Conservation (phyloP, 2,329 filamentous ascomycete species). For the Scedosporium minutisporum region DNA sequence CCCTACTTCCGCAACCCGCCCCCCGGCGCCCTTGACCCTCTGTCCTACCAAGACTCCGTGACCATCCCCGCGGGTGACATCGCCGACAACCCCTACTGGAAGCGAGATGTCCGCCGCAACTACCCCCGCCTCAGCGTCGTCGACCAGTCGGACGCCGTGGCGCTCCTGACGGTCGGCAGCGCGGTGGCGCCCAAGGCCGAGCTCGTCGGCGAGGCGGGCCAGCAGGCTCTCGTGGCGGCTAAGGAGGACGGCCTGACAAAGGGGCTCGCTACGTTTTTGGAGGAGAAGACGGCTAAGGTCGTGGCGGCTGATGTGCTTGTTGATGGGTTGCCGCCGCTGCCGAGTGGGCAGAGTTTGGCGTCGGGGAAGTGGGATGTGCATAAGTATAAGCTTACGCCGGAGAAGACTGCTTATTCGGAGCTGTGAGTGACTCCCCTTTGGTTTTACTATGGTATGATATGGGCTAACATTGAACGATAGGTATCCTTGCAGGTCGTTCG, state of each 20-base stretch:
- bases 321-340: constrained; percentile 77
- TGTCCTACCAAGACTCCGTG: constrained; percentile 27
- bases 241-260: constrained; percentile 60
- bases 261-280: constrained; percentile 64
- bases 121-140: constrained; percentile 77
- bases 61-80: constrained; percentile 46
- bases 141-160: constrained; percentile 75
- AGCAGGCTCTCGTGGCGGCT: constrained; percentile 61
- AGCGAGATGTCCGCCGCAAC: constrained; percentile 74
- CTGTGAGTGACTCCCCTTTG: constrained; percentile 40
- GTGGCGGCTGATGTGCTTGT: constrained; percentile 57
- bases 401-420: constrained; percentile 58
- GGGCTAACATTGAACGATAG: constrained; percentile 28
- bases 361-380: constrained; percentile 54
- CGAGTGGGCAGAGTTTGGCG: constrained; percentile 54
- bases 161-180: constrained; percentile 76
- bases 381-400: constrained; percentile 53
- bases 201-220: constrained; percentile 54
- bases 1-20: constrained; percentile 82
- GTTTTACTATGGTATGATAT: neutral
- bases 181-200: constrained; percentile 73
- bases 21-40: constrained; percentile 27
- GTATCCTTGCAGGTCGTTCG: constrained; percentile 56
- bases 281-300: constrained; percentile 46
- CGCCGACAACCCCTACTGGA: constrained; percentile 50